Evolutionary conservation across 495 filamentous ascomycete species (phyloP).

Genomic region (Penicillium paxilli): DNA sequence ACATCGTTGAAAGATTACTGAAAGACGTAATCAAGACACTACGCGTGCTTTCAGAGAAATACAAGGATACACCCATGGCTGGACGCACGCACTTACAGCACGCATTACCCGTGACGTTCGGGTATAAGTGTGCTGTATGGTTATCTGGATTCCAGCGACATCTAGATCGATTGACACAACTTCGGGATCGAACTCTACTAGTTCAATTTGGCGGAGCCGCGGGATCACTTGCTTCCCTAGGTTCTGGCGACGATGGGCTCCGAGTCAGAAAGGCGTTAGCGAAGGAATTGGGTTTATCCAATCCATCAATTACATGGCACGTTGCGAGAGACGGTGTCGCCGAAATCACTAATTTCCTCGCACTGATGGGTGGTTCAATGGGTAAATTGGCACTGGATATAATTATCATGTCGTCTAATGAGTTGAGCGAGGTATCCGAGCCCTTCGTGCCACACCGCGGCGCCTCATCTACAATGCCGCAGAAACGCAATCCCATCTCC

Average conservation of each 20-base stretch:
- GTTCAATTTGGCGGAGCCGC: conserved; percentile 52
- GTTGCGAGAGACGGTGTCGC: conserved; percentile 49
- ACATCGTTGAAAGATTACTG: conserved; percentile 40
- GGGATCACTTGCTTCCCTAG: conserved; percentile 46
- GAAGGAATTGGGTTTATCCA: conserved; percentile 35
- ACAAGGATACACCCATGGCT: conserved; percentile 52
- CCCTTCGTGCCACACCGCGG: conserved; percentile 56
- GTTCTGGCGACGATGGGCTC: conserved; percentile 31
- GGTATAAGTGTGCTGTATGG: conserved; percentile 49
- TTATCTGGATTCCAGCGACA: conserved; percentile 46
- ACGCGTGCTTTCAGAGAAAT: conserved; percentile 34
- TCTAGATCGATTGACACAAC: conserved; percentile 35
- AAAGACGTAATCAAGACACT: conserved; percentile 35
- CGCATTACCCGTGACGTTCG: conserved; percentile 50
- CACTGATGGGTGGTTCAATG: conserved; percentile 47
- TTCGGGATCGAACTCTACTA: conserved; percentile 35
- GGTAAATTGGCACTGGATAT: conserved; percentile 55
- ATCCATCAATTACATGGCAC: conserved; percentile 49
- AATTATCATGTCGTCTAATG: conserved; percentile 57
- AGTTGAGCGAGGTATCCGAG: conserved; percentile 54
- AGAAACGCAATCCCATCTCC: conserved; percentile 57
- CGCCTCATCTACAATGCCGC: conserved; percentile 55
- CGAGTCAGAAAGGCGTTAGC: conserved; percentile 41
- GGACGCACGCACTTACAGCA: conserved; percentile 54
- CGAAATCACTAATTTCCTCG: conserved; percentile 51